These are phyloP conservation scores for Boletales sp. DNA, from an alignment of 768 basidiomycete species.

Conservation along the genomic window DNA sequence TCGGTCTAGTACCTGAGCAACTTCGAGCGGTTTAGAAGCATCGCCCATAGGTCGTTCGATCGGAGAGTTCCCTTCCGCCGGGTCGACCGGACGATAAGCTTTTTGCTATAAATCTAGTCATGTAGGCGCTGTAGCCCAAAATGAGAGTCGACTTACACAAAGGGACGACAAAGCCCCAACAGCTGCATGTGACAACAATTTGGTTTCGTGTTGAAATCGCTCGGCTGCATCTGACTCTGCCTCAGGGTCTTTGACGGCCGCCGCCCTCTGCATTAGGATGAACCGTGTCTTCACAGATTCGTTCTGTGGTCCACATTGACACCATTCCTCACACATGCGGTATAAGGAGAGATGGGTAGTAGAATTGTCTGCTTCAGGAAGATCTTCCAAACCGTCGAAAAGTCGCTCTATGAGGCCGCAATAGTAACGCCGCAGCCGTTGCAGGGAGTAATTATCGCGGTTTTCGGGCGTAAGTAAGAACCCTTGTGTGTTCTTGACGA, in stretches of 20 bases:
- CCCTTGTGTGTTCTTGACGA: slow-evolving; percentile 76
- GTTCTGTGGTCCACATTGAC: slow-evolving; percentile 73
- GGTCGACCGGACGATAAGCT: slow-evolving; percentile 67
- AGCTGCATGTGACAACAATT: slow-evolving; percentile 72
- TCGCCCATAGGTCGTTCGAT: slow-evolving; percentile 54
- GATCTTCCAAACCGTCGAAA: slow-evolving; percentile 67
- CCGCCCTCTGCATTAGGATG: slow-evolving; percentile 67
- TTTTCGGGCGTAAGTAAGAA: slow-evolving; percentile 72
- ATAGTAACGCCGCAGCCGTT: slow-evolving; percentile 84
- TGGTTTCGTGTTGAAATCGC: slow-evolving; percentile 66
- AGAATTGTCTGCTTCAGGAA: slow-evolving; percentile 75
- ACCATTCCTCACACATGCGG: slow-evolving; percentile 91
- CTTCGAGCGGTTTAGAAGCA: slow-evolving; percentile 50
- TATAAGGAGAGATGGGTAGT: slow-evolving; percentile 78
- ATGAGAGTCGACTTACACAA: slow-evolving; percentile 56
- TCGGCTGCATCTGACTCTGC: slow-evolving; percentile 51
- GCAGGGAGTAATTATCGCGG: slow-evolving; percentile 72
- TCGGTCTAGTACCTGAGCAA: slow-evolving; percentile 55
- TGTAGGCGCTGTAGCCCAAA: not conserved
- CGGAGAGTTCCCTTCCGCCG: slow-evolving; percentile 53
- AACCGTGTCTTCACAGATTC: slow-evolving; percentile 70
- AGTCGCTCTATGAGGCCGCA: slow-evolving; percentile 86
- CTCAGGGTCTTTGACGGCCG: slow-evolving; percentile 51
- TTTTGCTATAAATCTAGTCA: slow-evolving; percentile 53
- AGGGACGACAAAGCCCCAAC: slow-evolving; percentile 86